Percentiles rank a stretch among this genome's conserved stretches.
phyloP scores from a whole-genome alignment of 352 stramenopile species.

The Thalassiosira livingstoniorum region DNA sequence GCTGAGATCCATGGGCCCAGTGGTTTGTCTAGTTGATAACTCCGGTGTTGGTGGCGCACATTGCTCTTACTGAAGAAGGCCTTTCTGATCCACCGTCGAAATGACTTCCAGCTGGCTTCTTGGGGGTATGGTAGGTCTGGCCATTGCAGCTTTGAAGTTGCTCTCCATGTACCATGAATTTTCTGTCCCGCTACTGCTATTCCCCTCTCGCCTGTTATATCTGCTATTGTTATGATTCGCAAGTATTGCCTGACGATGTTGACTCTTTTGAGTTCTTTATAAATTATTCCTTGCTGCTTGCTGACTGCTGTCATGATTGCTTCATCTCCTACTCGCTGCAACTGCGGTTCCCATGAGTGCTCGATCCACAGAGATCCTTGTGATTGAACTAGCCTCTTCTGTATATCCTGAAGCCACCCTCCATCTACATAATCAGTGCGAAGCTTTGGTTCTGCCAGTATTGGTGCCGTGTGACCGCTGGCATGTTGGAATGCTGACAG shows the following conservation, averaged over 20 bases:
- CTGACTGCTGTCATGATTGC: slow-evolving; percentile 34
- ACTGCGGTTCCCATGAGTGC: slow-evolving; percentile 13
- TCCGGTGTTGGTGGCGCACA: not conserved
- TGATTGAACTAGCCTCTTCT: not conserved
- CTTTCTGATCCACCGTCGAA: not conserved
- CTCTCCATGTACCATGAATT: slow-evolving; percentile 10
- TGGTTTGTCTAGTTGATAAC: not conserved
- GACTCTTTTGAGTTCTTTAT: not conserved
- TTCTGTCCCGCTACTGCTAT: slow-evolving; percentile 1
- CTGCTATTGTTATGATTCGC: slow-evolving; percentile 2
- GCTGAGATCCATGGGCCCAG: not conserved
- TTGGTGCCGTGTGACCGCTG: slow-evolving; percentile 6
- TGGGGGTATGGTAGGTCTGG: not conserved
- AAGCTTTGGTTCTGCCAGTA: slow-evolving; percentile 10
- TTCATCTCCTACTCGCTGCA: slow-evolving; percentile 7
- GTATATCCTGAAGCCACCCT: slow-evolving; percentile 7
- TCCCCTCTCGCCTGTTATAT: not conserved
- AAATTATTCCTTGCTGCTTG: not conserved
- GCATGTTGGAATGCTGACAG: slow-evolving; percentile 20
- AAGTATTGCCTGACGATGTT: too few species aligned
- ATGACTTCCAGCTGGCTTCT: not conserved
- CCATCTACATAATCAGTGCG: not conserved
- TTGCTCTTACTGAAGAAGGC: not conserved
- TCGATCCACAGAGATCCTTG: slow-evolving; percentile 30
- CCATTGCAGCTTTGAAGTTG: not conserved